Conservation (phyloP, 2,329 filamentous ascomycete species). For the Diplodia seriata region DNA sequence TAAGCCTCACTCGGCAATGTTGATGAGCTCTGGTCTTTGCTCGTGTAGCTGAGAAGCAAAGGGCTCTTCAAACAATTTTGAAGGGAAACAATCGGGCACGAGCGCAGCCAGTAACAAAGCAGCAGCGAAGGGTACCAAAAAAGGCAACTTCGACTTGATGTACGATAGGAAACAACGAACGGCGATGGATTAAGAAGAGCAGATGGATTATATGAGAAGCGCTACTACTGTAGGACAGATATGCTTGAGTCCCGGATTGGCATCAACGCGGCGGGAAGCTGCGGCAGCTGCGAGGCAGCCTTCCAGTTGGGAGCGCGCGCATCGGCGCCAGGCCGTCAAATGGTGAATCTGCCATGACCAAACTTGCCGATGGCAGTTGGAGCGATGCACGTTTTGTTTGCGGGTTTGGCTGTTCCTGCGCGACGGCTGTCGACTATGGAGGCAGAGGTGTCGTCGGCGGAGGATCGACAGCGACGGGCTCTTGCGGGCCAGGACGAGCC, state of each 20-base stretch:
- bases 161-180: neutral
- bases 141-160: neutral
- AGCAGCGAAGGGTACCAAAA: neutral
- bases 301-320: neutral
- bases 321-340: neutral
- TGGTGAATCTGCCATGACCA: neutral
- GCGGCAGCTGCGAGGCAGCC: neutral
- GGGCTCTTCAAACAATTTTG: neutral
- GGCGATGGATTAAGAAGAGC: neutral
- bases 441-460: neutral
- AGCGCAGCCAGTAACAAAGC: neutral
- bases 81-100: neutral
- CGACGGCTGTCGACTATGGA: neutral
- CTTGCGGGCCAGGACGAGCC: neutral
- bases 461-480: conserved; percentile 8
- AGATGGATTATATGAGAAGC: neutral
- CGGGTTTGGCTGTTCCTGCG: neutral
- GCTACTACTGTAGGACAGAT: neutral
- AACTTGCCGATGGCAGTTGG: neutral
- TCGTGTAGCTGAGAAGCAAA: neutral
- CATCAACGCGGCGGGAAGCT: neutral
- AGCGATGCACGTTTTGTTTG: neutral
- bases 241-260: neutral
- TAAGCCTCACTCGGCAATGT: neutral
- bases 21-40: neutral